These are phyloP conservation scores for Candida loeiensis DNA, from an alignment of 805 yeast species.

Conservation along the genomic window DNA sequence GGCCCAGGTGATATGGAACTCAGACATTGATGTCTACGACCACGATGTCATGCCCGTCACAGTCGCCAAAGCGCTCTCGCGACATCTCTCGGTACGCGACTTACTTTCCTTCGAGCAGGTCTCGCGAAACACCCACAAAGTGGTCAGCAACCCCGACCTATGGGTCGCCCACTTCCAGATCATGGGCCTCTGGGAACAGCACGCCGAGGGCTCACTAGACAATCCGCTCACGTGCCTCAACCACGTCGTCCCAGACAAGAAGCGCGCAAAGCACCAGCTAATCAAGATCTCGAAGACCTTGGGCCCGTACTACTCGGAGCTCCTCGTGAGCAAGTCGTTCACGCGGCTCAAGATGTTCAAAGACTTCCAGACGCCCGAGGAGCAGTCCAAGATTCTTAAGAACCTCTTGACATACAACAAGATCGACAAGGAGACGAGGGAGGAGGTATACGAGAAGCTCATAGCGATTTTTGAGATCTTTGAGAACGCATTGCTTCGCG, in stretches of 20 bases:
- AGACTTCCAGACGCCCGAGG: slow-evolving; percentile 46
- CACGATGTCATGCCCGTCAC: slow-evolving; percentile 33
- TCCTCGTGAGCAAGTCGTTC: slow-evolving; percentile 38
- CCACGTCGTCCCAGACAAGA: slow-evolving; percentile 20
- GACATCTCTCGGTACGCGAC: slow-evolving; percentile 36
- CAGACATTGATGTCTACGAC: slow-evolving; percentile 44
- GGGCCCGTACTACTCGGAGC: slow-evolving; percentile 44
- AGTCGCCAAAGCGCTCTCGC: slow-evolving; percentile 34
- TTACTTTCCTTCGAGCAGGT: slow-evolving; percentile 36
- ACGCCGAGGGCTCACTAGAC: slow-evolving; percentile 7
- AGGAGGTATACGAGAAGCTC: slow-evolving; percentile 38
- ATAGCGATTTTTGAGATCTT: slow-evolving; percentile 62
- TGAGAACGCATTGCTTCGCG: slow-evolving; percentile 65
- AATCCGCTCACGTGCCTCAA: slow-evolving; percentile 37
- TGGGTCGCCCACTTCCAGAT: slow-evolving; percentile 36
- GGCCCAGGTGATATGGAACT: slow-evolving; percentile 46
- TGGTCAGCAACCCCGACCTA: slow-evolving; percentile 36
- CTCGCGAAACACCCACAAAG: slow-evolving; percentile 34
- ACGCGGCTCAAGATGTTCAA: slow-evolving; percentile 45
- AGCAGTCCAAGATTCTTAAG: slow-evolving; percentile 45
- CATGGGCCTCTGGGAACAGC: slow-evolving; percentile 37
- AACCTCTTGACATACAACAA: slow-evolving; percentile 39
- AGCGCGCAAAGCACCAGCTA: slow-evolving; percentile 37
- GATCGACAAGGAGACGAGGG: slow-evolving; percentile 31
- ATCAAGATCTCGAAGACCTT: slow-evolving; percentile 37